Percentiles rank a stretch among this genome's conserved stretches.
These are phyloP conservation scores for Scheffersomyces stipitis DNA, from an alignment of 805 yeast genomes.

Conservation along the genomic window DNA sequence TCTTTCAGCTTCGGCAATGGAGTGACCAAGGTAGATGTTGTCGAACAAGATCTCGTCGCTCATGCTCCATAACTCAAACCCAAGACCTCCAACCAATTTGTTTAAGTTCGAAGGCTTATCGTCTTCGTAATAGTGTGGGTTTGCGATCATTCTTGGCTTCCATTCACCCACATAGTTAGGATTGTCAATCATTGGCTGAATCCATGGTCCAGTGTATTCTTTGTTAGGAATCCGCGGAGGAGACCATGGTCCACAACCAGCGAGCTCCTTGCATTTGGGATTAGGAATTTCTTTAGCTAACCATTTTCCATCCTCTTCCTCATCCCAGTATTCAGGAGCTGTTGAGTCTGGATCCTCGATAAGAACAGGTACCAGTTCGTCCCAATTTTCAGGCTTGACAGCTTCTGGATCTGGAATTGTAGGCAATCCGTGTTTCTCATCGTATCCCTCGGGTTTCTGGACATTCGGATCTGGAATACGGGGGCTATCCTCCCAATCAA, in stretches of 20 bases:
- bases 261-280: conserved; percentile 61
- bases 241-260: conserved; percentile 83
- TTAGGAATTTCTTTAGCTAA: conserved; percentile 65
- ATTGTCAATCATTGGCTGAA: conserved; percentile 62
- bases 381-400: conserved; percentile 76
- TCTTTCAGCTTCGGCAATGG: conserved; percentile 77
- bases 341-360: conserved; percentile 67
- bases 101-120: conserved; percentile 56
- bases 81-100: conserved; percentile 69
- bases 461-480: conserved; percentile 68
- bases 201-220: conserved; percentile 76
- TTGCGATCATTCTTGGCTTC: conserved; percentile 63
- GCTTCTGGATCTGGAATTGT: conserved; percentile 66
- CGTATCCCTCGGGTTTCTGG: conserved; percentile 82
- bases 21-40: conserved; percentile 83
- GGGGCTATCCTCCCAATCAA: conserved; percentile 75
- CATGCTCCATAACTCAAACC: conserved; percentile 91
- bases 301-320: conserved; percentile 89
- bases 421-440: conserved; percentile 60
- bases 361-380: conserved; percentile 55
- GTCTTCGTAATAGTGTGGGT: conserved; percentile 70
- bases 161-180: conserved; percentile 82
- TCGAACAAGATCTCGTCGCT: conserved; percentile 72
- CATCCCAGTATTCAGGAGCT: conserved; percentile 83
- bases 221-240: conserved; percentile 69